Base-by-base conservation (phyloP, 345 rosid species). In the Eucalyptus regnans region DNA sequence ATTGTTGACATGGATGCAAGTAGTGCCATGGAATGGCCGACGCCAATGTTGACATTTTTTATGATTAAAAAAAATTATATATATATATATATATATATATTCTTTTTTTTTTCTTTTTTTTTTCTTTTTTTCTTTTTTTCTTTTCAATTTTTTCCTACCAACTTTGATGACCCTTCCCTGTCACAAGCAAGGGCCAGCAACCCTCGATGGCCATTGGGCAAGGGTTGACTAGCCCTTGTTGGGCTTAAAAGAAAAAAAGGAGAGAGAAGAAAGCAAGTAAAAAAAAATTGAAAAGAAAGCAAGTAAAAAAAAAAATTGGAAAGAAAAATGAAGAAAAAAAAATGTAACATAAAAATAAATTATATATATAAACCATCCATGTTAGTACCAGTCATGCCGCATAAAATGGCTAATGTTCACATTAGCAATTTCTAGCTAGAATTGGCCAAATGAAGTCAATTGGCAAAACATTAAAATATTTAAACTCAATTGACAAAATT, bases 111-210 rank as follows among this genome's bases (percentile, higher is more conserved):
- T n/a, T n/a, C n/a, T n/a, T n/a, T n/a, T n/a, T n/a, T n/a, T n/a
- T n/a, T n/a, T 5, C 1, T 0, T 8, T 56, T 9, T 56, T 56
- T 56, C 4, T 0, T 8, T 56, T 56, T 56, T 23, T 23, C 6
- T 56, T 22, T 56, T 56, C 62, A 22, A 22, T 23, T 9, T 56
- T 9, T 56, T 56, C 62, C 62, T 56, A 56, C 62, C 13, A 56
- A 56, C 29, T 23, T 25, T 1, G 12, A 22, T 25, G 29, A 23
- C 62, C 12, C 29, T 56, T 56, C 12, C 62, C 5, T 22, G 29
- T 56, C 62, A 56, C 29, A 23, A 25, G 62, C 29, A 25, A 56
- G 62, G 62, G 29, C 29, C 12, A 22, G 4, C 6, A 1, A 56
- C 62, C 62, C 62, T 56, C 5, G 29, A 23, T 0, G 6, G 29